Conservation (phyloP, 345 rosid species). For the Eucalyptus brandiana region DNA sequence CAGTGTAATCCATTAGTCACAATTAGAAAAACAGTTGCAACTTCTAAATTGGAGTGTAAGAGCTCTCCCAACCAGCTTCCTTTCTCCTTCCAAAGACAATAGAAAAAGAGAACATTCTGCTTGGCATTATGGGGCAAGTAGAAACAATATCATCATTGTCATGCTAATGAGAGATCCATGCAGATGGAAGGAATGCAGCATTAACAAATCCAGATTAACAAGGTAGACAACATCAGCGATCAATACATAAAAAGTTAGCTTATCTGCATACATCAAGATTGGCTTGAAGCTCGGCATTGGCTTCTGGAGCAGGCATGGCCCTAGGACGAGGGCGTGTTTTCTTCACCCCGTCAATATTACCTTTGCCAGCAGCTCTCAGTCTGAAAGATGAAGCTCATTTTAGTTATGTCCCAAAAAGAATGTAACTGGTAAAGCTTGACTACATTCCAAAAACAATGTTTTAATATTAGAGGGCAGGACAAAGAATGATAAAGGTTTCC, state of each 20-base stretch:
- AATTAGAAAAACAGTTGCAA: neutral
- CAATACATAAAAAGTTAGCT: neutral
- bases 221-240: neutral
- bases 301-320: slow-evolving; percentile 60
- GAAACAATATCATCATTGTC: neutral
- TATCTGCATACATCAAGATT: slow-evolving; percentile 60
- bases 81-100: neutral
- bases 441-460: neutral
- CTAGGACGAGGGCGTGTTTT: slow-evolving; percentile 45
- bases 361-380: slow-evolving; percentile 50
- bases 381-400: slow-evolving; percentile 12
- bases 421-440: neutral
- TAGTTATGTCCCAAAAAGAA: neutral
- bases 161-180: neutral
- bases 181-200: neutral
- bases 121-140: neutral
- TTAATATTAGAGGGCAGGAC: neutral
- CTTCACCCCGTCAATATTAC: slow-evolving; percentile 38
- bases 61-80: neutral
- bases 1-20: neutral
- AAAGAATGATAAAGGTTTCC: neutral
- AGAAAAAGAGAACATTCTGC: neutral
- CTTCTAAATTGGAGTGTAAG: neutral
- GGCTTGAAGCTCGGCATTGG: slow-evolving; percentile 69
- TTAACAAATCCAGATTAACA: neutral